These are phyloP conservation scores for Fusarium illudens DNA, from an alignment of 2,329 filamentous ascomycete species.

Conservation along the genomic window DNA sequence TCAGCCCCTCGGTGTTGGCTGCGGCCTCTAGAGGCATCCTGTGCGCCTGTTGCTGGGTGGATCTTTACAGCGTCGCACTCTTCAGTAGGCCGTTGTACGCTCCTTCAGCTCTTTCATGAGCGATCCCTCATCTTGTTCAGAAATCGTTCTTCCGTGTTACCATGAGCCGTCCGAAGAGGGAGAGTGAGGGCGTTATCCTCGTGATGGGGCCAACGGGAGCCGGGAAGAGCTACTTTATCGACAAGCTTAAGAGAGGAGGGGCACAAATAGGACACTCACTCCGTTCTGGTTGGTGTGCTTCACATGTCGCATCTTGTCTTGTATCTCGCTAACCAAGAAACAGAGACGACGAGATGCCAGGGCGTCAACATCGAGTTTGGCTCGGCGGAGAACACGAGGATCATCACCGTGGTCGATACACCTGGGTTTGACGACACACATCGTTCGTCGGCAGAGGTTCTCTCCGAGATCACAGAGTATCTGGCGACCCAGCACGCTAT, in stretches of 20 bases:
- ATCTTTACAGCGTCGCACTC: neutral
- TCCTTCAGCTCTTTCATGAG: neutral
- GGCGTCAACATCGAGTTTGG: neutral
- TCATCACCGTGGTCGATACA: neutral
- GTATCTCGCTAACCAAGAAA: neutral
- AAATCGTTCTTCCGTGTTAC: neutral
- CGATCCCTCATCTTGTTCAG: neutral
- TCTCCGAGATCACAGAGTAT: neutral
- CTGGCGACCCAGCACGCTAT: neutral
- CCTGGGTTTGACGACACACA: neutral
- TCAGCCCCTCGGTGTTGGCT: neutral
- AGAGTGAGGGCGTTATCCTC: slow-evolving; percentile 13
- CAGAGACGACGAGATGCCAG: neutral
- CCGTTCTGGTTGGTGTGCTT: slow-evolving; percentile 1
- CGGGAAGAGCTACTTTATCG: slow-evolving; percentile 19
- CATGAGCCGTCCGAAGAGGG: neutral
- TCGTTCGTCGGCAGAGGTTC: neutral
- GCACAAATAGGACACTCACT: slow-evolving; percentile 9
- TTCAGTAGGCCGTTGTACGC: neutral
- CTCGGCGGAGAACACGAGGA: neutral
- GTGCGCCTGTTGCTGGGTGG: neutral
- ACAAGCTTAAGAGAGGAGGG: slow-evolving; percentile 9
- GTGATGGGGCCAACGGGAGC: slow-evolving; percentile 9
- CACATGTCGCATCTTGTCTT: neutral
- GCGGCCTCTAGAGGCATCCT: neutral